These are phyloP conservation scores for Termitomyces sp. DNA, from an alignment of 768 basidiomycete genomes.

Conservation along the genomic window DNA sequence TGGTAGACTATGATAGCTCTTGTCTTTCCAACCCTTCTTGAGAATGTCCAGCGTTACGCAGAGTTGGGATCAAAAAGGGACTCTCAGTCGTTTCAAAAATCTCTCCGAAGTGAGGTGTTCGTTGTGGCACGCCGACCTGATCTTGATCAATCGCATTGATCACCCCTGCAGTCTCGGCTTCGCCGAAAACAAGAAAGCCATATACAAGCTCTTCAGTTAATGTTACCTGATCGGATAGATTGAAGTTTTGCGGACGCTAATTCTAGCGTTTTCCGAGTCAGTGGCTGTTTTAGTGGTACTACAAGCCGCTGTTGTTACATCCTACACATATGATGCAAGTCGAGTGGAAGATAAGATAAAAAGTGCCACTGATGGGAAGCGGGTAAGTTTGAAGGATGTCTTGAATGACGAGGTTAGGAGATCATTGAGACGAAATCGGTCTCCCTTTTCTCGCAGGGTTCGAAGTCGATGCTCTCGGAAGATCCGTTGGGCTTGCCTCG, in stretches of 20 bases:
- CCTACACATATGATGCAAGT: constrained; percentile 22
- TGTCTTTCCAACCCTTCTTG: constrained; percentile 8
- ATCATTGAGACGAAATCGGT: constrained; percentile 26
- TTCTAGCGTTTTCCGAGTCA: constrained; percentile 24
- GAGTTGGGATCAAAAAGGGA: constrained; percentile 18
- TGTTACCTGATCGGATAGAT: constrained; percentile 9
- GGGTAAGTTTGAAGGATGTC: constrained; percentile 16
- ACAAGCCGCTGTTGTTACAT: no score
- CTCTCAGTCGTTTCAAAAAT: constrained; percentile 19
- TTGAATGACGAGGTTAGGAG: not conserved
- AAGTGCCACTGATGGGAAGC: constrained; percentile 29
- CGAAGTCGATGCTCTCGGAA: constrained; percentile 24
- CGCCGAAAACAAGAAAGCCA: constrained; percentile 12
- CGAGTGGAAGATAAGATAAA: constrained; percentile 27
- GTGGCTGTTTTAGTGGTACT: no score
- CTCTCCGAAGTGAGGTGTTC: constrained; percentile 17
- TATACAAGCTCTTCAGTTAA: constrained; percentile 11
- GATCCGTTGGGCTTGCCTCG: constrained; percentile 19
- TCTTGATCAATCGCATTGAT: not conserved
- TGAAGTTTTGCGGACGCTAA: constrained; percentile 22
- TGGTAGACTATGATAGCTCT: no score
- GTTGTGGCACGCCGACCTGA: not conserved
- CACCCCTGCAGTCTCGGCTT: constrained; percentile 10
- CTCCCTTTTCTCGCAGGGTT: constrained; percentile 25
- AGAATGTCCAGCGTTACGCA: constrained; percentile 17